Evolutionary conservation across 179 eudicot genomes (phyloP).

Genomic region (Heliamphora pulchella): DNA sequence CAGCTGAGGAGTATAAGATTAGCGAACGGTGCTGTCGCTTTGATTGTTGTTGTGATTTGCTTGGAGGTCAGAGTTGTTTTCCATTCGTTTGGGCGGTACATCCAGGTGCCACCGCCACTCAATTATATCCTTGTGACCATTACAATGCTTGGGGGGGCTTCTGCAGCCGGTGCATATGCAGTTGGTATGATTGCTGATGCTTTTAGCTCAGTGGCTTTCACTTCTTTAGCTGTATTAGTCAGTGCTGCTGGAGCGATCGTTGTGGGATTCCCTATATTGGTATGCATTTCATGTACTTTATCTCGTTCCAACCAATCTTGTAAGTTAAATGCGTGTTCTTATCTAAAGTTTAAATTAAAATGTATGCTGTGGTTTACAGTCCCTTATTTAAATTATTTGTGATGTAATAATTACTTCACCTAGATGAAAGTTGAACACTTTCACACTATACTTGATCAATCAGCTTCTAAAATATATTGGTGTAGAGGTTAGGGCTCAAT

Average conservation of each 20-base stretch:
- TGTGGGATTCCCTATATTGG: conserved; percentile 84
- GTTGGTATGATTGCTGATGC: conserved; percentile 78
- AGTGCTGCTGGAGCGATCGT: conserved; percentile 88
- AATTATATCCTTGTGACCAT: conserved; percentile 68
- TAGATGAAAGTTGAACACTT: neutral
- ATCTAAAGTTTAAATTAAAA: neutral
- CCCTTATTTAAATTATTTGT: neutral
- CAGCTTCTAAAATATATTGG: neutral
- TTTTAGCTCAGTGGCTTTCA: conserved; percentile 53
- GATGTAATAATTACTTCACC: neutral
- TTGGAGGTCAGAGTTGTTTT: conserved; percentile 83
- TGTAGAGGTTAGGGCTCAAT: neutral
- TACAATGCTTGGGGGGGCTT: conserved; percentile 92
- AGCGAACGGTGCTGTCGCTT: conserved; percentile 69
- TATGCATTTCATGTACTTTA: conserved; percentile 29
- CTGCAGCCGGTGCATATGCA: conserved; percentile 68
- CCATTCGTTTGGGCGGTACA: conserved; percentile 80
- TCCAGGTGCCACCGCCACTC: conserved; percentile 84
- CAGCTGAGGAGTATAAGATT: conserved; percentile 60
- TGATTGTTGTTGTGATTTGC: conserved; percentile 67
- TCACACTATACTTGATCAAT: neutral
- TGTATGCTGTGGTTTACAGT: neutral
- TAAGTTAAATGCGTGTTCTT: neutral
- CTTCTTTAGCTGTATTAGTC: conserved; percentile 60
- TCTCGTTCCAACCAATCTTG: neutral